A percentile compares a stretch with the other conserved stretches of the same genome.
Evolutionary conservation across 2,329 filamentous ascomycete species (phyloP).

Genomic region (Fonsecaea multimorphosa): DNA sequence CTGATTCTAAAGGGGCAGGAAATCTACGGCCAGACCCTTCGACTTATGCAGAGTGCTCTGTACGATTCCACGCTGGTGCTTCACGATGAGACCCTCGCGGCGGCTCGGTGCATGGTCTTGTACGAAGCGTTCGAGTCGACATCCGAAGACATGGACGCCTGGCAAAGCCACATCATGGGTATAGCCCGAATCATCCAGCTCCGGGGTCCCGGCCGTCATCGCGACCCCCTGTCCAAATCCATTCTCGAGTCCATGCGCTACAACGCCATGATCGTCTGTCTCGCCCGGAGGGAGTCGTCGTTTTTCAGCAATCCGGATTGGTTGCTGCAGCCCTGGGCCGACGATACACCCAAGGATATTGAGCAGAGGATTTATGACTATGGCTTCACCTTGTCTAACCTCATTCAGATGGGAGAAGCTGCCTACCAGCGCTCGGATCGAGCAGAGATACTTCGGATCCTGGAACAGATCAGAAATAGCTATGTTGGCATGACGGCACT

Average conservation of each 20-base stretch:
- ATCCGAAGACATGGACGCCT: constrained; percentile 21
- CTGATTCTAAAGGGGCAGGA: constrained; percentile 17
- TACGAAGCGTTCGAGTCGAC: constrained; percentile 27
- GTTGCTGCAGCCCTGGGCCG: constrained; percentile 23
- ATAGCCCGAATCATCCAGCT: constrained; percentile 22
- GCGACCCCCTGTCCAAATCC: constrained; percentile 9
- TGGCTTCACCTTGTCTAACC: constrained; percentile 15
- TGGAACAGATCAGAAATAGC: constrained; percentile 6
- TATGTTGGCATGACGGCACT: not conserved
- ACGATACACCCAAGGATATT: constrained; percentile 7
- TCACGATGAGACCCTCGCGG: constrained; percentile 19
- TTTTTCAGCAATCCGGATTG: constrained; percentile 16
- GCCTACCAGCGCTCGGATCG: not conserved
- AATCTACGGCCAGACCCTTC: constrained; percentile 16
- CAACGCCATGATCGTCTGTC: constrained; percentile 20
- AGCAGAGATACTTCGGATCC: not conserved
- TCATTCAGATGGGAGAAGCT: constrained; percentile 2
- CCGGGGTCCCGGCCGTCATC: constrained; percentile 12
- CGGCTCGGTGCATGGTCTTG: constrained; percentile 24
- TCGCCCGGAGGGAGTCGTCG: constrained; percentile 5
- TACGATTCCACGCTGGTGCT: constrained; percentile 5
- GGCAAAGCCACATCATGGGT: constrained; percentile 24
- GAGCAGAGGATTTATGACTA: constrained; percentile 24
- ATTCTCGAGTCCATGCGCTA: constrained; percentile 25
- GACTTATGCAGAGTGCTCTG: constrained; percentile 18